A percentile compares a stretch with the other conserved stretches of the same genome.
Conservation (phyloP, 1,139 yeast species). For the Debaryomyces singareniensis region DNA sequence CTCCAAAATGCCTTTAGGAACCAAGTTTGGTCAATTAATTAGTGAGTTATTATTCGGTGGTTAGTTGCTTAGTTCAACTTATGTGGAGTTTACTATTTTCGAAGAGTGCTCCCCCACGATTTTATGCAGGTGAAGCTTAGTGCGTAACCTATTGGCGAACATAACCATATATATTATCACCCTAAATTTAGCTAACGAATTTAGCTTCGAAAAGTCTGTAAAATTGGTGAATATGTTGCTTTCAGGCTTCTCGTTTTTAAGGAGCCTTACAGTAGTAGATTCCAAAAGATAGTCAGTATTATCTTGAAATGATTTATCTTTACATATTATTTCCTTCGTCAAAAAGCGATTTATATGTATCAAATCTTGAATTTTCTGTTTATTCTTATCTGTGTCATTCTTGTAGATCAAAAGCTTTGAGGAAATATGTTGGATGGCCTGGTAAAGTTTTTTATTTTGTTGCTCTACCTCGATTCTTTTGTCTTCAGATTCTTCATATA, state of each 20-base stretch:
- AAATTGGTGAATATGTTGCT: constrained; percentile 1
- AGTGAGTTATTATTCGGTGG: no score
- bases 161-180: constrained; percentile 2
- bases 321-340: background rate
- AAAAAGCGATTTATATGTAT: constrained; percentile 3
- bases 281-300: constrained; percentile 4
- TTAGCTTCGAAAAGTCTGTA: constrained; percentile 1
- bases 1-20: no score
- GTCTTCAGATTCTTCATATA: background rate
- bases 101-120: background rate
- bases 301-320: background rate
- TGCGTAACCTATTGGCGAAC: constrained; percentile 2
- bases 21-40: no score
- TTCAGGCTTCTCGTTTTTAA: background rate
- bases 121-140: constrained; percentile 1
- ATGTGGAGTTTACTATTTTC: no score
- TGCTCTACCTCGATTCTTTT: background rate
- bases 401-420: constrained; percentile 5
- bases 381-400: constrained; percentile 1
- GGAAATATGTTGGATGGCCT: constrained; percentile 3
- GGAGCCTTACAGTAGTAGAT: constrained; percentile 3
- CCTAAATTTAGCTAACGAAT: constrained; percentile 2
- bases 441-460: constrained; percentile 2
- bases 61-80: no score
- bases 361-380: constrained; percentile 3